These are phyloP conservation scores for Aspergillus coremiiformis DNA, from an alignment of 495 filamentous ascomycete species.

Conservation along the genomic window DNA sequence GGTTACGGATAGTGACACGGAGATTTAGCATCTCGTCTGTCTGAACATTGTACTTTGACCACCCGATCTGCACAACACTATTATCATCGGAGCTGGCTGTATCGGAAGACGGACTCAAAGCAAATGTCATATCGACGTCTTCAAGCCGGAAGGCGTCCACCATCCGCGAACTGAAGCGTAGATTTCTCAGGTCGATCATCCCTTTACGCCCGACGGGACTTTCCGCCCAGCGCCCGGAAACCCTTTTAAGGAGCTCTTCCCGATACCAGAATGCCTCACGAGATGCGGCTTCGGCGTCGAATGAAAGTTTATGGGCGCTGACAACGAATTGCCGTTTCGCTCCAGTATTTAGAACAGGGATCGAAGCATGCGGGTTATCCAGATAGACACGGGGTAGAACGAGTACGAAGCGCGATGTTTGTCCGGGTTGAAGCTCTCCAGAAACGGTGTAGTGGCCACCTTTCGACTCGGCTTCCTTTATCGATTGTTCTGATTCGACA, in stretches of 20 bases:
- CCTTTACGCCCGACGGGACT: slow-evolving; percentile 51
- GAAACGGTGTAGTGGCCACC: slow-evolving; percentile 38
- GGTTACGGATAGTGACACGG: slow-evolving; percentile 60
- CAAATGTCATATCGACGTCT: slow-evolving; percentile 65
- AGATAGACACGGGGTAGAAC: slow-evolving; percentile 71
- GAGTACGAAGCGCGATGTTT: slow-evolving; percentile 67
- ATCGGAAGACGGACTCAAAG: slow-evolving; percentile 29
- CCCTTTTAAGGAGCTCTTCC: slow-evolving; percentile 66
- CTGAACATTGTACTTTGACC: slow-evolving; percentile 47
- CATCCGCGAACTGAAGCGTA: slow-evolving; percentile 70
- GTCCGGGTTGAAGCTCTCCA: slow-evolving; percentile 67
- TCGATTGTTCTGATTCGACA: background rate
- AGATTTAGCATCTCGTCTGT: slow-evolving; percentile 69
- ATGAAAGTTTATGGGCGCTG: slow-evolving; percentile 65
- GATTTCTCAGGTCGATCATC: slow-evolving; percentile 62
- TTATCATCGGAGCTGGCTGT: slow-evolving; percentile 3
- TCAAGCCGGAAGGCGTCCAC: slow-evolving; percentile 76
- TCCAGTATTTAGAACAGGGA: slow-evolving; percentile 67
- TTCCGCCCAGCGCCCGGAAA: slow-evolving; percentile 67
- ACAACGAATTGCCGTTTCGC: slow-evolving; percentile 84
- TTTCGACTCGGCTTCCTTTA: slow-evolving; percentile 3
- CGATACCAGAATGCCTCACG: slow-evolving; percentile 92
- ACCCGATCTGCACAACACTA: slow-evolving; percentile 33
- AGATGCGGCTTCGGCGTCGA: slow-evolving; percentile 67
- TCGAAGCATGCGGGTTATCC: slow-evolving; percentile 64